Evolutionary conservation across 2,329 filamentous ascomycete genomes (phyloP).

Genomic region (Zopfia rhizophila): DNA sequence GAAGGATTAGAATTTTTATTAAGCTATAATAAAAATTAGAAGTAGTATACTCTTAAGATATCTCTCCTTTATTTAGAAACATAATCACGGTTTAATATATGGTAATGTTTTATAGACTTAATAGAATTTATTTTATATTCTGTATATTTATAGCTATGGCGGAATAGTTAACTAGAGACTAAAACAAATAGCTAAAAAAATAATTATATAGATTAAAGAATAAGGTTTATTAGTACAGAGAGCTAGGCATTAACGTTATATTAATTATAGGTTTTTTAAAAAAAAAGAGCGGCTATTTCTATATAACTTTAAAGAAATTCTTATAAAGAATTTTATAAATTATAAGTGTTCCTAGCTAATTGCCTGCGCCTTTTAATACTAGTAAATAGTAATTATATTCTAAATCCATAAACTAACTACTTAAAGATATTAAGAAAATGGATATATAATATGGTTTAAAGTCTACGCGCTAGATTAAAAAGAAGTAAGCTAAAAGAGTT

Average conservation of each 20-base stretch:
- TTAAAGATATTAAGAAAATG: conserved; percentile 2
- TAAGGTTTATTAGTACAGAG: conserved; percentile 2
- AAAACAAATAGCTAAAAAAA: conserved; percentile 5
- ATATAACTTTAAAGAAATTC: conserved; percentile 7
- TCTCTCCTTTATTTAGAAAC: too few species aligned
- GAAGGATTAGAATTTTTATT: too few species aligned
- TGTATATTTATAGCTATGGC: too few species aligned
- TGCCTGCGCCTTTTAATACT: conserved; percentile 3
- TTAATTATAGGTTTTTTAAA: background rate
- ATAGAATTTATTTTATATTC: too few species aligned
- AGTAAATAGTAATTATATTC: background rate
- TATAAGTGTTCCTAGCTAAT: conserved; percentile 1
- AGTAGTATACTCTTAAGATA: too few species aligned
- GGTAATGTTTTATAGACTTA: too few species aligned
- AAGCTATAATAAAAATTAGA: too few species aligned
- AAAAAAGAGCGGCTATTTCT: conserved; percentile 1
- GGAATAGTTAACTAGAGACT: background rate
- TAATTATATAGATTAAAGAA: conserved; percentile 1
- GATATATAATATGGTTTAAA: background rate
- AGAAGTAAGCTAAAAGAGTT: conserved; percentile 1
- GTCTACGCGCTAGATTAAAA: conserved; percentile 1
- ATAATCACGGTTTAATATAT: too few species aligned
- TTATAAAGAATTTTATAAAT: background rate
- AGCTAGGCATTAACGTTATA: conserved; percentile 2
- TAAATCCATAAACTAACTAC: conserved; percentile 1